Evolutionary conservation across 129 eudicot species (phyloP), one percentile per base, ranked within the genome.

Genomic region (Centella asiatica): DNA sequence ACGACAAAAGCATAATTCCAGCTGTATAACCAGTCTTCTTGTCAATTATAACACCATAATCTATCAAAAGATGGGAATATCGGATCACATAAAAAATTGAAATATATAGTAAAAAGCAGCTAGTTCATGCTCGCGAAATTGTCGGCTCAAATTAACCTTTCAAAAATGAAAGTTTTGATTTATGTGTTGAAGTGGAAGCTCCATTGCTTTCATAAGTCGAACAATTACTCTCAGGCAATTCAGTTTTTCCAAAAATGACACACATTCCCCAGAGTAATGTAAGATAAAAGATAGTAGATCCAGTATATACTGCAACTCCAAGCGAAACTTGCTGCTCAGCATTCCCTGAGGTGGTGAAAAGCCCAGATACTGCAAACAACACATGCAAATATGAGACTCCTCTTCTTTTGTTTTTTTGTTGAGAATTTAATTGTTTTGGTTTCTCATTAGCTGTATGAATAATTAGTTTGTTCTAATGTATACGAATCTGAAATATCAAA

Each of bases 1-100:
- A 60, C 14, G 81, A 76, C 7, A 76, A 53, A 25, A 76, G 73
- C 81, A 76, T 65, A 4, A 76, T 57, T 31, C 76, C 72, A 39
- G 81, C 81, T n/a, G 81, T 65, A 11, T 40, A 11, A 10, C 64
- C 25, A 7, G 81, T 76, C 44, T 59, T 34, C 23, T 52, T n/a
- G 47, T 76, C 81, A 32, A 60, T 60, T 32, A 11, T 31, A 54
- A 76, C 73, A 60, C 76, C 81, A 14, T 57, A 64, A 48, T 70
- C 81, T 76, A 70, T 27, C 26, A 23, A 34, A 18, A 60, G 19
- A 51, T 1, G 8, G 11, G 11, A 2, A 10, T 36, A 10, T 36
- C 2, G 42, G 11, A 36, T 36, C 7, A 36, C 2, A 5, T 15
- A 11, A 27, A 4, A 53, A 23, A 3, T 11, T 27, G 31, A 15